These are phyloP conservation scores for Cytospora piceae DNA, from an alignment of 2,329 filamentous ascomycete species.

Conservation along the genomic window DNA sequence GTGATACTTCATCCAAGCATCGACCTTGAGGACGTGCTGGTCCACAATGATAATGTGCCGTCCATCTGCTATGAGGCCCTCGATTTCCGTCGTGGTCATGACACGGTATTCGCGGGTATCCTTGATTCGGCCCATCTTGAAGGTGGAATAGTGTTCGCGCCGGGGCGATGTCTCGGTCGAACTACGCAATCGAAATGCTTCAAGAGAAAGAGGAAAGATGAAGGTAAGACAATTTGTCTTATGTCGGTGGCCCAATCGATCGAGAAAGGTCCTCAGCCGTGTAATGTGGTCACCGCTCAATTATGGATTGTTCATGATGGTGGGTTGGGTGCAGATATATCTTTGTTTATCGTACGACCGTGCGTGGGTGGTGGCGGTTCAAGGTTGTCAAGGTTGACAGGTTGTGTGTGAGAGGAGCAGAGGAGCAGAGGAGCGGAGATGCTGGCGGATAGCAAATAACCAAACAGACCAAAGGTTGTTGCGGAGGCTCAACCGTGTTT, in stretches of 20 bases:
- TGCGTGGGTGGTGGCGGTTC: no score
- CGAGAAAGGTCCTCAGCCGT: neutral
- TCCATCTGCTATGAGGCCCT: constrained; percentile 82
- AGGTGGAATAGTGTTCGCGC: neutral
- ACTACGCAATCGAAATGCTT: no score
- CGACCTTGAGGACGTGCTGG: constrained; percentile 80
- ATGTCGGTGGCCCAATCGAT: neutral
- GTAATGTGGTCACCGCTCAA: no score
- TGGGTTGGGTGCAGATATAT: neutral
- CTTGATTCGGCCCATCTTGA: constrained; percentile 26
- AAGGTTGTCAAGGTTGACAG: no score
- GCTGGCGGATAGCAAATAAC: neutral
- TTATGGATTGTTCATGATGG: neutral
- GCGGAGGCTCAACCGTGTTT: no score
- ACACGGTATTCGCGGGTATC: constrained; percentile 39
- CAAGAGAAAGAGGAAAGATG: no score
- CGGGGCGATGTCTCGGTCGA: neutral
- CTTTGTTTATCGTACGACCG: neutral
- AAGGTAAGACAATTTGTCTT: no score
- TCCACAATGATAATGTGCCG: constrained; percentile 80
- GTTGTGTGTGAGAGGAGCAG: no score
- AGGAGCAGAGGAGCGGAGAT: no score
- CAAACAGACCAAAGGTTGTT: no score
- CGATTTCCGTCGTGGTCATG: constrained; percentile 62
- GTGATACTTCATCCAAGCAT: constrained; percentile 87